phyloP scores from a whole-genome alignment of 2,329 filamentous ascomycete genomes.

The Aureobasidium lini region DNA sequence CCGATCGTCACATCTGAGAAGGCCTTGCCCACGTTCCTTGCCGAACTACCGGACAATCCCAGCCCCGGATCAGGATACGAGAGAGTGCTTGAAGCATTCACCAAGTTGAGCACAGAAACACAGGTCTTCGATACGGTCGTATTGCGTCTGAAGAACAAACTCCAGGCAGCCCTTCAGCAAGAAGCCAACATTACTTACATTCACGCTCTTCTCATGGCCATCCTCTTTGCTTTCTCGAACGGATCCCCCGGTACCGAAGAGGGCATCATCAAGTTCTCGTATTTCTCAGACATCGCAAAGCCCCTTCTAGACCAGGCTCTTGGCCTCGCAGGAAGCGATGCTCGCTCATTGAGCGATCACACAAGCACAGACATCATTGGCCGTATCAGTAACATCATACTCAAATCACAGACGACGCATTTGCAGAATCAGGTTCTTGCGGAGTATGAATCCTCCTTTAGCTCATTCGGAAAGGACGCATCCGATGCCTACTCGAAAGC shows the following conservation, averaged over 20 bases:
- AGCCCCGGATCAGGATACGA: constrained; percentile 44
- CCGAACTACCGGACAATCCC: constrained; percentile 51
- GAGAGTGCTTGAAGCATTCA: constrained; percentile 55
- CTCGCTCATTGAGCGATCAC: constrained; percentile 37
- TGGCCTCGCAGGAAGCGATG: constrained; percentile 26
- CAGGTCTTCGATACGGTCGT: constrained; percentile 58
- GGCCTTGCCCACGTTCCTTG: constrained; percentile 59
- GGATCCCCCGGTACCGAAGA: constrained; percentile 40
- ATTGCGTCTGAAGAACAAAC: constrained; percentile 55
- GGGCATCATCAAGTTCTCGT: constrained; percentile 30
- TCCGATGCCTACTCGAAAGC: constrained; percentile 6
- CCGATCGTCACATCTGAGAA: constrained; percentile 56
- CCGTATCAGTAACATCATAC: constrained; percentile 52
- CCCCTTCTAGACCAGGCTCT: constrained; percentile 34
- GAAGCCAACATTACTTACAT: constrained; percentile 47
- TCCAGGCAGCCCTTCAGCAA: constrained; percentile 49
- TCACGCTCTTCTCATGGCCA: constrained; percentile 52
- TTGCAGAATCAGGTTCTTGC: constrained; percentile 42
- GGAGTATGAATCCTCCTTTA: constrained; percentile 13
- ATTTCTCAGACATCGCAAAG: constrained; percentile 41
- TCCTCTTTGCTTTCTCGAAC: constrained; percentile 54
- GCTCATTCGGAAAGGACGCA: constrained; percentile 6
- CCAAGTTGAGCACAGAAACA: constrained; percentile 55
- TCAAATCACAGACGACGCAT: constrained; percentile 44
- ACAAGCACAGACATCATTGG: constrained; percentile 53